These are phyloP conservation scores for Breviolum minutum DNA, from an alignment of 73 alveolate species.

Conservation along the genomic window DNA sequence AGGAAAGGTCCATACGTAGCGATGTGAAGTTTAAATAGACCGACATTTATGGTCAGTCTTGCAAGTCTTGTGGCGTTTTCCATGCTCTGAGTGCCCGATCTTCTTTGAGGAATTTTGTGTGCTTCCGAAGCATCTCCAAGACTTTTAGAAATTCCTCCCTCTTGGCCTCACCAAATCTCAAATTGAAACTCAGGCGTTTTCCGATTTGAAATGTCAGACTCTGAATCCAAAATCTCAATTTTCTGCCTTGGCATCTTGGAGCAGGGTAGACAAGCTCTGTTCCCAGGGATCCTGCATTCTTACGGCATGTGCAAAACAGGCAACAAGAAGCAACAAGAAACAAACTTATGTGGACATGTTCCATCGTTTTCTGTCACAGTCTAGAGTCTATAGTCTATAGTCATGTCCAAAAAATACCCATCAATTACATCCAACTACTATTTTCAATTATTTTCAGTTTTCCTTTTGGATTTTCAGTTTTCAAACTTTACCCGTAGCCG, in stretches of 20 bases:
- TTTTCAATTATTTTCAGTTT: too few species aligned
- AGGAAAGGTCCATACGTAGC: too few species aligned
- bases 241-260: constrained; percentile 11
- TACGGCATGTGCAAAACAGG: neutral
- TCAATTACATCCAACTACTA: too few species aligned
- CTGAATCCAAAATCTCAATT: neutral
- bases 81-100: neutral
- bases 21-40: too few species aligned
- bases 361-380: too few species aligned
- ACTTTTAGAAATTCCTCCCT: neutral
- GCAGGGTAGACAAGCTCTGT: constrained; percentile 1
- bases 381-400: too few species aligned
- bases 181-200: neutral
- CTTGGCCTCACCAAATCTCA: neutral
- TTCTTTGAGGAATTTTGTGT: neutral
- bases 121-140: constrained; percentile 2
- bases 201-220: neutral
- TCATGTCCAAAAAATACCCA: too few species aligned
- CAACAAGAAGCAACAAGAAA: neutral
- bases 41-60: neutral
- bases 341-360: neutral
- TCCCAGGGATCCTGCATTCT: constrained; percentile 37
- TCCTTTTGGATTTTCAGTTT: too few species aligned
- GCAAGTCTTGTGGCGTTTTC: neutral
- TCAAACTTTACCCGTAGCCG: too few species aligned